phyloP scores from a whole-genome alignment of 2,329 filamentous ascomycete species.

The Cercospora zeae-maydis region DNA sequence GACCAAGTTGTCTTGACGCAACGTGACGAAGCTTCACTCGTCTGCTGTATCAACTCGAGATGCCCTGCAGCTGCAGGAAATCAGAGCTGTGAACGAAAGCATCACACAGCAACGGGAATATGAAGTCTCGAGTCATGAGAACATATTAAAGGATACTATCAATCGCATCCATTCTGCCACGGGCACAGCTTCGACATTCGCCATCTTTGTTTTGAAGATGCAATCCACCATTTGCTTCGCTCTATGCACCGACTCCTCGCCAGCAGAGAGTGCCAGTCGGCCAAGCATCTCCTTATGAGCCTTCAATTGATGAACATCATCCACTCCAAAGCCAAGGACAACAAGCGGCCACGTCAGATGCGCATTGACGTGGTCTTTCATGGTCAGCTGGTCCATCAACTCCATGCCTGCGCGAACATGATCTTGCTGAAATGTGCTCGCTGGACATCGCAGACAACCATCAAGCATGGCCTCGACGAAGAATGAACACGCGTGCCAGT shows the following conservation, averaged over 20 bases:
- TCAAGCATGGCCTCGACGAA: not conserved
- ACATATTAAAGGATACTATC: not conserved
- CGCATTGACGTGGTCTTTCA: not conserved
- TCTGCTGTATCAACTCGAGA: too few relatives aligned
- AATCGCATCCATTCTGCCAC: not conserved
- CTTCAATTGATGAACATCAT: not conserved
- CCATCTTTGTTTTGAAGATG: not conserved
- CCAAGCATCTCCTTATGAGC: not conserved
- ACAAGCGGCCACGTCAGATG: not conserved
- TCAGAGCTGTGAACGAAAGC: not conserved
- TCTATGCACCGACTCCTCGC: not conserved
- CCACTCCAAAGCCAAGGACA: not conserved
- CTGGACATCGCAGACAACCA: not conserved
- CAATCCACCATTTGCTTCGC: not conserved
- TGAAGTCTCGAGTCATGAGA: not conserved
- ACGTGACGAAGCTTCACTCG: too few relatives aligned
- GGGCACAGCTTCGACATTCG: not conserved
- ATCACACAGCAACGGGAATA: not conserved
- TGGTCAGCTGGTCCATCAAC: not conserved
- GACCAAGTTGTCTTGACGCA: not conserved
- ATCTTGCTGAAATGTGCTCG: not conserved
- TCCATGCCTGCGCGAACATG: not conserved
- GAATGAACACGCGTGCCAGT: slow-evolving; percentile 1
- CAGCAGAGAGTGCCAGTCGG: not conserved
- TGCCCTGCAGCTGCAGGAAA: too few relatives aligned